phyloP scores from a whole-genome alignment of 192 early-diverging fungal genomes.

The Linnemannia zychae region DNA sequence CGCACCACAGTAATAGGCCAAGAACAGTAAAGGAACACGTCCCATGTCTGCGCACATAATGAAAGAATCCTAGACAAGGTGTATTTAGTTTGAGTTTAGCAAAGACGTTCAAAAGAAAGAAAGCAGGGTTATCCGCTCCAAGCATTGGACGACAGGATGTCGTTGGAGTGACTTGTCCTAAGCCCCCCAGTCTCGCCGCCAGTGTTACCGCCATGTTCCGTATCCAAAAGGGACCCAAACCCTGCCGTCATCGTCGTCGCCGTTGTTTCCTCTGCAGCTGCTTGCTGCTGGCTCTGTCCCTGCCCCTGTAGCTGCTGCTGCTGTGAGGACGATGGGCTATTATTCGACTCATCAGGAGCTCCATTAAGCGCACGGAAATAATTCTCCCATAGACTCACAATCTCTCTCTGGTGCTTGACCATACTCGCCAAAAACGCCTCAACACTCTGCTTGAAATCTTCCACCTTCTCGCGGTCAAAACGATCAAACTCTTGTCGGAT shows the following conservation, averaged over 20 bases:
- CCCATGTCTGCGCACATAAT: neutral
- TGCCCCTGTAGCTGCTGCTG: conserved; percentile 14
- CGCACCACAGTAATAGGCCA: too few species aligned
- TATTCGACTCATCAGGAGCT: neutral
- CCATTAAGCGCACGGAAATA: conserved; percentile 52
- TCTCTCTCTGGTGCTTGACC: conserved; percentile 86
- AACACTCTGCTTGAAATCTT: conserved; percentile 82
- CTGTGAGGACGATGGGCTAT: neutral
- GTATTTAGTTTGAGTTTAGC: neutral
- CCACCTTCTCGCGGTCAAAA: conserved; percentile 84
- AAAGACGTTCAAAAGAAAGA: neutral
- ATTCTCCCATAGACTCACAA: conserved; percentile 58
- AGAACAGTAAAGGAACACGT: neutral
- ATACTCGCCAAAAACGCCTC: conserved; percentile 81
- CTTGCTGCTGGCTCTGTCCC: neutral
- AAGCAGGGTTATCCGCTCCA: conserved; percentile 23
- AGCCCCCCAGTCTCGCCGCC: neutral
- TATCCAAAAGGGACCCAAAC: neutral
- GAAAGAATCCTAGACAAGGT: neutral
- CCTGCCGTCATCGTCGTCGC: neutral
- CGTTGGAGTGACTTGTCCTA: conserved; percentile 19
- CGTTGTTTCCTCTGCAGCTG: conserved; percentile 2
- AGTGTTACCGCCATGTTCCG: neutral
- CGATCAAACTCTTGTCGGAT: conserved; percentile 82
- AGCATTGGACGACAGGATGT: conserved; percentile 42